These are phyloP conservation scores for Kwoniella heveanensis DNA, from an alignment of 768 basidiomycete species.

Conservation along the genomic window DNA sequence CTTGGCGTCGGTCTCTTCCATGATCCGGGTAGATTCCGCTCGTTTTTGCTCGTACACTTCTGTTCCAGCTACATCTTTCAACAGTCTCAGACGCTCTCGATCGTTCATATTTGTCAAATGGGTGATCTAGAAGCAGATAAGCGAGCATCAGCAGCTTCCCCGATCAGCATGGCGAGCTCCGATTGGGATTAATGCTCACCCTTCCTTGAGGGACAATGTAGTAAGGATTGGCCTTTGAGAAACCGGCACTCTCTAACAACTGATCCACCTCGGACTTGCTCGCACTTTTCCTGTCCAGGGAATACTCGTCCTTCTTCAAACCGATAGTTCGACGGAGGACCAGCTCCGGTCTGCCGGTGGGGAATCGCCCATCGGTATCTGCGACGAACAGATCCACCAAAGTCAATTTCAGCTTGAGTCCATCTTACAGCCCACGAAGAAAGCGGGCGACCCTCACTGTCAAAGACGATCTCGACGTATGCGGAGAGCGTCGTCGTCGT, in stretches of 20 bases:
- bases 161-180: no score
- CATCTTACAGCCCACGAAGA: neutral
- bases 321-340: conserved; percentile 92
- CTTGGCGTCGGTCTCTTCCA: conserved; percentile 94
- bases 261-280: conserved; percentile 98
- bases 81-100: conserved; percentile 83
- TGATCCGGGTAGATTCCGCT: conserved; percentile 87
- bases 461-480: conserved; percentile 95
- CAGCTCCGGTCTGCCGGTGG: conserved; percentile 83
- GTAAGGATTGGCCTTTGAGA: conserved; percentile 97
- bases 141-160: no score
- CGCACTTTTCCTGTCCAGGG: conserved; percentile 90
- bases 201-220: conserved; percentile 98
- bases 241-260: conserved; percentile 91
- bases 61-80: conserved; percentile 98
- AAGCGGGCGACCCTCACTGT: conserved; percentile 59
- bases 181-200: conserved; percentile 63
- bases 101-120: conserved; percentile 96
- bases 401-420: no score
- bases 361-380: conserved; percentile 85
- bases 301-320: conserved; percentile 97
- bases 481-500: conserved; percentile 87
- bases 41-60: conserved; percentile 96
- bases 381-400: neutral
- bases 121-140: conserved; percentile 69